Evolutionary conservation across 176 grass and related monocot genomes (phyloP), one percentile per base, ranked within the genome.

Genomic region (Musa schizocarpa): DNA sequence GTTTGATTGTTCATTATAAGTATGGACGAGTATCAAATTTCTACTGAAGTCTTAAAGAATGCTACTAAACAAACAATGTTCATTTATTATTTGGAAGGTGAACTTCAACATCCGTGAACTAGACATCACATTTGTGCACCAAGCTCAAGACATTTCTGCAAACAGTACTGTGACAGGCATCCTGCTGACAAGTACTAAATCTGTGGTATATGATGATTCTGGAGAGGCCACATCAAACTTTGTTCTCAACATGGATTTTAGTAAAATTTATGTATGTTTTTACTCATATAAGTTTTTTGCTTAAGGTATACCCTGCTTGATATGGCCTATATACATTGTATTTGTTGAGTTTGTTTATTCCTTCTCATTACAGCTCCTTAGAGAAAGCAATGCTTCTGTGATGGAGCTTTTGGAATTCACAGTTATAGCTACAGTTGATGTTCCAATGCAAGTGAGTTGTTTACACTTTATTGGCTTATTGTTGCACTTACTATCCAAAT

Each of bases 101-200:
- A 93, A 88, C 88, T 97, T 97, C 90, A 97, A 87, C 82, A 91
- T 93, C 84, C 79, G 82, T 82, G 92, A 93, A 76, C 78, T 97
- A 76, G 94, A 93, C 89, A 76, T 85, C 86, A 97, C 83, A 75
- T 87, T 93, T 86, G 76, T 88, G 66, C 88, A 92, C 51, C 85
- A 82, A 71, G 90, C 86, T 65, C 86, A 91, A 65, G 77, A 72
- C 49, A 74, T 97, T 69, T 87, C 75, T 16, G 20, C 90, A 51
- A 87, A 87, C 54, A 97, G 93, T 52, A 83, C 83, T 76, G 85
- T 97, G 77, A 85, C 79, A 54, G 81, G 86, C 77, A 83, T 97
- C 65, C 83, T 81, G 77, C 74, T 97, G 50, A 90, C 51, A 80
- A 65, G 79, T 72, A 85, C 62, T 50, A 97, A 80, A 75, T 89